Evolutionary conservation across 345 rosid genomes (phyloP), one percentile per base, ranked within the genome.

Genomic region (Heritiera littoralis): DNA sequence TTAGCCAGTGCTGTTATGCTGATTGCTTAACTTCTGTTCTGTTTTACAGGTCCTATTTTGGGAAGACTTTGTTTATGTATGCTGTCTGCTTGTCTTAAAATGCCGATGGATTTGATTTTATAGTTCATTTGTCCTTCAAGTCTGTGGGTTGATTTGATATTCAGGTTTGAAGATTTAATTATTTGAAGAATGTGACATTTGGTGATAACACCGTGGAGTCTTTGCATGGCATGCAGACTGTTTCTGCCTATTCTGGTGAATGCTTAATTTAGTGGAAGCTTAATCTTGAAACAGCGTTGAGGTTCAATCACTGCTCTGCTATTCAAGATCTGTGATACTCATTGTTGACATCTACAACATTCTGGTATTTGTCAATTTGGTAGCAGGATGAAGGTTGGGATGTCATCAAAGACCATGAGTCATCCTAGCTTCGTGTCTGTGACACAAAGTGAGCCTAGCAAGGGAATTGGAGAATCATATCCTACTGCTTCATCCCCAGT

Each of bases 381-480:
- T 46, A 15, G 56, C 48, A 58, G 65, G 20, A 84, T 79, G 68
- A 61, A 43, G 51, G 75, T 74, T 68, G 69, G 78, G 66, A 14
- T 59, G 60, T 72, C 81, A 59, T 82, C 80, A 18, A 73, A 32
- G 63, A 79, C 58, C 74, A 89, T 85, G 90, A 83, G 74, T 76
- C 72, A 49, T 2, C 85, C 75, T 32, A 78, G 75, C 51, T 59
- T 82, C 55, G 14, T 85, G 61, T 80, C 89, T 72, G 77, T 82
- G 13, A 70, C 82, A 65, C 74, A 82, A 84, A 84, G 72, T 18
- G 83, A 84, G 70, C 78, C 83, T 84, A 74, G 54, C 18, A 78
- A 85, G 79, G 86, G 84, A 80, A 28, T 82, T 59, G 78, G 74
- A 18, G 85, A 82, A 72, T 71, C 82, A 59, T 82, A 82, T 81